Evolutionary conservation across 352 stramenopile species (phyloP), one percentile per base, ranked within the genome.

Genomic region (Phytophthora lateralis): DNA sequence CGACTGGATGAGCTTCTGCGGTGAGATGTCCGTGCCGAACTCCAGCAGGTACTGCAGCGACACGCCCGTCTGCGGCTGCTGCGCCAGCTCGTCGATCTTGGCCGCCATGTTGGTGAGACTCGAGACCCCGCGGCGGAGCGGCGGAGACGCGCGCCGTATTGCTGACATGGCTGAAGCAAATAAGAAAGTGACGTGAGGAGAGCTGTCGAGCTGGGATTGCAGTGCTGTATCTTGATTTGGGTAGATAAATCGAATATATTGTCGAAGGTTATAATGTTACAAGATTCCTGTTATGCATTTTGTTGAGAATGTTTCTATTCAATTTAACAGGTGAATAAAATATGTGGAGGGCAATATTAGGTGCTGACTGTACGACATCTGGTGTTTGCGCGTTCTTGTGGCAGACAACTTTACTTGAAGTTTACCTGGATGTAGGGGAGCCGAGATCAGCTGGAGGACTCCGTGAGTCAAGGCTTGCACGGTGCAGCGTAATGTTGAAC

Each of bases 11-110:
- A 97, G 82, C 55, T 95, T 96, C 56, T 93, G 78, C 17, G 81
- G 63, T 2, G 85, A 84, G 68, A 88, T 90, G 53, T 89, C 69
- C 10, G 84, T 89, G 55, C 90, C 90, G 59, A 96, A 96, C 55
- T 91, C 82, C n/a, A 96, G 79, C 44, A 97, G 70, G 49, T 96
- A 79, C 63, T 96, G 86, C 34, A 96, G 78, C 34, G 87, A 96
- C 27, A 96, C 86, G 46, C 86, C 86, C 12, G 83, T 96, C 68
- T 96, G 88, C 18, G 86, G 85, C n/a, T 80, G 72, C 42, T 68
- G 68, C 34, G 88, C 85, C 32, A 93, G 70, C 45, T 82, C 79
- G 47, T 91, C 72, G 60, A 96, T 85, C 63, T 75, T 81, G 37
- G 78, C 73, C 59, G 76, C 77, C 59, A 93, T 85, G 42, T 78